These are phyloP conservation scores for Lentinula aciculospora DNA, from an alignment of 768 basidiomycete genomes.

Conservation along the genomic window DNA sequence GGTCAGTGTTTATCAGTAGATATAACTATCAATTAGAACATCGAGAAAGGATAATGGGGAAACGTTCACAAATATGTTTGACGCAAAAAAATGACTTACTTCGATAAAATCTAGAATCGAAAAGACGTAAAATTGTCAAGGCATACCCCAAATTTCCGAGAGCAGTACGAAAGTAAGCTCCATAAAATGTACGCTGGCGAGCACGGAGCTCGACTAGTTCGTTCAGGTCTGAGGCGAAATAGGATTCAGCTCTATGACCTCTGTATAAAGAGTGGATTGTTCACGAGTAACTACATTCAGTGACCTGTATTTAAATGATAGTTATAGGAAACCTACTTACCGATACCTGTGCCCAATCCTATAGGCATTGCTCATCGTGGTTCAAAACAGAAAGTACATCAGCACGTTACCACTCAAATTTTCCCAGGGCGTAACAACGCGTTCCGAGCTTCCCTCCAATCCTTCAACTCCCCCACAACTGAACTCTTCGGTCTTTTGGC, in stretches of 20 bases:
- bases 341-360: slow-evolving; percentile 1
- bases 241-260: slow-evolving; percentile 45
- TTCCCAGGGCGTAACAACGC: not conserved
- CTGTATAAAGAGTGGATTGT: slow-evolving; percentile 15
- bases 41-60: not conserved
- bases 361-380: not conserved
- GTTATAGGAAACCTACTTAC: not conserved
- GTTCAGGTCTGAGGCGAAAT: slow-evolving; percentile 43
- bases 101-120: slow-evolving; percentile 65
- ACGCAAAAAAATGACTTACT: slow-evolving; percentile 41
- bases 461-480: no score
- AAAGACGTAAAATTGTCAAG: slow-evolving; percentile 72
- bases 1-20: not conserved
- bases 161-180: slow-evolving; percentile 74
- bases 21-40: no score
- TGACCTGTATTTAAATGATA: not conserved
- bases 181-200: slow-evolving; percentile 77
- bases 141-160: slow-evolving; percentile 71
- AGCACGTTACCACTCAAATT: not conserved
- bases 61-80: not conserved
- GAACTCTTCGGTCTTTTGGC: not conserved
- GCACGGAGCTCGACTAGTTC: slow-evolving; percentile 75
- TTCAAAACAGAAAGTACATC: not conserved
- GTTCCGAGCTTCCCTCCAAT: not conserved
- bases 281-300: not conserved